Evolutionary conservation across 2,329 filamentous ascomycete species (phyloP).

Genomic region (Reticulascus tulasneorum): DNA sequence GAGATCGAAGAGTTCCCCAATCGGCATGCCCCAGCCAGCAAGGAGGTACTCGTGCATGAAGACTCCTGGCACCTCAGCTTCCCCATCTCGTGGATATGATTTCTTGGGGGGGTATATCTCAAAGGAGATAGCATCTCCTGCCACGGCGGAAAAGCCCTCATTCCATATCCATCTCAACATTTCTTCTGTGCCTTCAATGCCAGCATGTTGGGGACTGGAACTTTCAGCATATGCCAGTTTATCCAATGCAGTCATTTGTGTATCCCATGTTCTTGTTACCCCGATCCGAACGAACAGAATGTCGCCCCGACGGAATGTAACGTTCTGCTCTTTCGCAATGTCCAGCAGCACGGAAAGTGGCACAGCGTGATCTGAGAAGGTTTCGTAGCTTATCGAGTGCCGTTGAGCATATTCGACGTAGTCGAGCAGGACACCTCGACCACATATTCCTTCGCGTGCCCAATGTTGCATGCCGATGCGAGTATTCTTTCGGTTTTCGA

Average conservation of each 20-base stretch:
- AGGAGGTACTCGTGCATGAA: slow-evolving; percentile 44
- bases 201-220: slow-evolving; percentile 29
- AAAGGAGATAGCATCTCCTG: slow-evolving; percentile 37
- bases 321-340: slow-evolving; percentile 33
- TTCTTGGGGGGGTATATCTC: slow-evolving; percentile 35
- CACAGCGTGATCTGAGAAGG: slow-evolving; percentile 36
- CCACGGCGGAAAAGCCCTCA: slow-evolving; percentile 40
- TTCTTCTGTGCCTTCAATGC: slow-evolving; percentile 34
- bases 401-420: slow-evolving; percentile 40
- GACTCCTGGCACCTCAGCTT: slow-evolving; percentile 13
- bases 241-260: slow-evolving; percentile 28
- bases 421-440: slow-evolving; percentile 48
- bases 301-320: slow-evolving; percentile 43
- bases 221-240: slow-evolving; percentile 42
- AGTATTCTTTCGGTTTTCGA: slow-evolving; percentile 35
- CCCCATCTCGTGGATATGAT: slow-evolving; percentile 19
- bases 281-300: slow-evolving; percentile 45
- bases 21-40: slow-evolving; percentile 44
- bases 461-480: slow-evolving; percentile 45
- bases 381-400: slow-evolving; percentile 32
- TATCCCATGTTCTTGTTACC: slow-evolving; percentile 24
- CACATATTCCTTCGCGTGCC: slow-evolving; percentile 43
- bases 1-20: slow-evolving; percentile 31
- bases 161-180: slow-evolving; percentile 43
- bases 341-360: slow-evolving; percentile 21